Evolutionary conservation across 2,329 filamentous ascomycete genomes (phyloP), one percentile per base, ranked within the genome.

Genomic region (Xylaria hypoxylon): DNA sequence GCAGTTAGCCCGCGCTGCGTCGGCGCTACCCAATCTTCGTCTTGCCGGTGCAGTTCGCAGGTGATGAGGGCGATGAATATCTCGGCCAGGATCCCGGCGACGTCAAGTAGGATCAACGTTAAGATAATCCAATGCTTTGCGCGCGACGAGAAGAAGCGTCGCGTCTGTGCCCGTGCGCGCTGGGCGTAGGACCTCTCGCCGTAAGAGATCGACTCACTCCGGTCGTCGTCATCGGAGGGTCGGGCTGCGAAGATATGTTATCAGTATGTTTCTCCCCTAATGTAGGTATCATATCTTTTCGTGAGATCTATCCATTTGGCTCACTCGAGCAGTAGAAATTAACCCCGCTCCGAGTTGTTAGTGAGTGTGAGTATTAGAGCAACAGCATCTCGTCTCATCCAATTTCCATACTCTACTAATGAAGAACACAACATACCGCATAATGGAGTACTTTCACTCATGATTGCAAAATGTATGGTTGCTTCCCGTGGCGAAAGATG

Each of bases 41-140:
- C 70, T 35, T 77, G 67, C 42, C 77, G 74, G 51, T 80, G 77
- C 69, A 79, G 78, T 70, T 85, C 83, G 75, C 84, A 85, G 17
- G 83, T 80, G 62, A 84, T 80, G 17, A 85, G 77, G 28, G 82
- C 79, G 63, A 85, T 78, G 65, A 85, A 82, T 64, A 86, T 79
- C 64, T 84, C 83, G 51, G 78, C 77, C 47, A 85, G 74, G 58
- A 85, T 79, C 31, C 79, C 79, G 0, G 76, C 74, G 50, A 84
- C 81, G 67, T 85, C 83, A 44, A 85, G 75, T 4, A 81, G 73
- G 38, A 86, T 80, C 15, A 84, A 72, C 3, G 71, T 75, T 69
- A 85, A 76, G 68, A 84, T 72, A 53, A 81, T 52, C 73, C 80
- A 84, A 72, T 85, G 83, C 73, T 84, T 85, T 47, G 74, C 68